Base-by-base conservation (phyloP, 805 yeast species). In the Schwanniomyces occidentalis region DNA sequence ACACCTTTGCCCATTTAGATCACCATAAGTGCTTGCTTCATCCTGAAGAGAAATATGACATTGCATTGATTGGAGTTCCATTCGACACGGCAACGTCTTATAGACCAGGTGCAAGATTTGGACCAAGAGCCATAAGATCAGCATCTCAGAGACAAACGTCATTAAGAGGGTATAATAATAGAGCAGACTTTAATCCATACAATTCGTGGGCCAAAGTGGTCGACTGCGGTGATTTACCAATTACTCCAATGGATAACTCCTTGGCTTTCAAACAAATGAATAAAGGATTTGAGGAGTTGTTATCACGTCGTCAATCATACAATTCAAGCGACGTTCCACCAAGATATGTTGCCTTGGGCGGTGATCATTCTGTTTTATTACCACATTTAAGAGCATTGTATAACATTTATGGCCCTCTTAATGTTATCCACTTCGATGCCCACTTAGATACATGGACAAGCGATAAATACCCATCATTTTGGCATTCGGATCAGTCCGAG, bases 401-500 rank as follows among this genome's bases (percentile, higher is more conserved):
- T 40, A 63, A 75, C 34, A 49, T 73, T 14, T 76, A 85, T 50
- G 93, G 91, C 1, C 78, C 78, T 13, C 59, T 86, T 32, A 78
- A 86, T 15, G 79, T 86, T 23, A 75, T 86, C 37, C 95, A 86
- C 58, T 84, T 86, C 47, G 95, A 86, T 53, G 91, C 93, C 9
- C 95, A 85, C 61, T 69, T 85, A 45, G 95, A 86, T 56, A 85
- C 95, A 4, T 75, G 89, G 91, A 56, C 79, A 43, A 93, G 95
- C 8, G 69, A 75, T 40, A 73, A 79, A 54, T 85, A 84, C 51
- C 84, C 86, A 16, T 63, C 78, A 12, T 75, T 70, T 50, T 76
- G 82, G 82, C 68, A 65, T 47, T 65, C 78, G n/a, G 71, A 72
- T 23, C 74, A 71, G 46, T 64, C 75, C 26, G 78, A 80, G 32